A percentile compares a stretch with the other conserved stretches of the same genome.
Evolutionary conservation across 2,329 filamentous ascomycete genomes (phyloP).

Genomic region (Lanzia echinophila): DNA sequence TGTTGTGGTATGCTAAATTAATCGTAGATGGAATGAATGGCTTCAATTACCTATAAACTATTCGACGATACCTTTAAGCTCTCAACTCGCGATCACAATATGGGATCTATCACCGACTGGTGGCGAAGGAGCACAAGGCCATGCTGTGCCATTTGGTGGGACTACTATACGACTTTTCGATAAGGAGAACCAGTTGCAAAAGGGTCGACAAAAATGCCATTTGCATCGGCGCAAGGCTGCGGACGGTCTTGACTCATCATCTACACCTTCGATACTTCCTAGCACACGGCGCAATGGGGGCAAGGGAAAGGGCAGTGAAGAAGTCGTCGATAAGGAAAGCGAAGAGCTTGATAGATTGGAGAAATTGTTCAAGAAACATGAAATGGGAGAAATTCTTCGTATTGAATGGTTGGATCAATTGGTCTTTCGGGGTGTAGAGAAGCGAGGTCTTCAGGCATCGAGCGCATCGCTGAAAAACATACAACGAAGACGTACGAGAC

Average conservation of each 20-base stretch:
- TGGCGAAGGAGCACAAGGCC: conserved; percentile 60
- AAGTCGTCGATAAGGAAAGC: conserved; percentile 59
- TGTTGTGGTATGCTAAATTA: conserved; percentile 13
- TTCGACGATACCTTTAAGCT: conserved; percentile 71
- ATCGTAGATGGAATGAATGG: conserved; percentile 92
- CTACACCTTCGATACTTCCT: conserved; percentile 64
- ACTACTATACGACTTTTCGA: conserved; percentile 93
- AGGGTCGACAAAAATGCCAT: conserved; percentile 85
- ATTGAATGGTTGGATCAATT: conserved; percentile 95
- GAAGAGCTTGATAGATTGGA: conserved; percentile 87
- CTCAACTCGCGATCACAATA: conserved; percentile 83
- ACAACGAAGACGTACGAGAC: conserved; percentile 39
- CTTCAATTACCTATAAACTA: conserved; percentile 80
- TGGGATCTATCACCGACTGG: conserved; percentile 89
- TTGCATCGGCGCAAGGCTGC: conserved; percentile 76
- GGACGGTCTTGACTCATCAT: conserved; percentile 74
- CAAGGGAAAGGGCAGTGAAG: conserved; percentile 38
- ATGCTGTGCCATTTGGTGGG: conserved; percentile 86
- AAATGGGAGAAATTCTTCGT: conserved; percentile 90
- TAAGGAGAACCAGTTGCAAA: conserved; percentile 81
- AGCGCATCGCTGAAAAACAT: conserved; percentile 55
- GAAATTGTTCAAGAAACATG: conserved; percentile 89
- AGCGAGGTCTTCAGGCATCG: conserved; percentile 59
- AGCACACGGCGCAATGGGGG: conserved; percentile 47
- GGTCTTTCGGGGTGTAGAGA: conserved; percentile 86